Conservation (phyloP, 345 rosid genomes). For the Lepidium africanum region DNA sequence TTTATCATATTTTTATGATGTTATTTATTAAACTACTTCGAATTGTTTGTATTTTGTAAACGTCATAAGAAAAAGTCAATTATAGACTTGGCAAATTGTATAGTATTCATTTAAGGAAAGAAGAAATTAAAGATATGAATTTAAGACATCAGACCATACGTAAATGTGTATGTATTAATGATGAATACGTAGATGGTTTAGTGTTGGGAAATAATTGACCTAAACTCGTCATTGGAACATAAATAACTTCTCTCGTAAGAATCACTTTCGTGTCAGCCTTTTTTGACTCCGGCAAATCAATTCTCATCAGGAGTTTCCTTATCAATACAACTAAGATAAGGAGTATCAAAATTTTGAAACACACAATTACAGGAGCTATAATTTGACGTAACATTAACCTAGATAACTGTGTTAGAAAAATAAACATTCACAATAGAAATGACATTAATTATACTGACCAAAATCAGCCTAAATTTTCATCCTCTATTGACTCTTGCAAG, state of each 20-base stretch:
- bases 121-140: background rate
- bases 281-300: conserved; percentile 14
- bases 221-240: background rate
- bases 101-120: background rate
- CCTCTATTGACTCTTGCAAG: background rate
- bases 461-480: background rate
- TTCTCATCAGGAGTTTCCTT: background rate
- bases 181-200: background rate
- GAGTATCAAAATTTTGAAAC: background rate
- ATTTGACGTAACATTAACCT: background rate
- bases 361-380: background rate
- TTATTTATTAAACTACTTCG: background rate
- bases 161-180: background rate
- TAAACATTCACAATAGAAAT: too few species aligned
- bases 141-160: background rate
- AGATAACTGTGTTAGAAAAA: background rate
- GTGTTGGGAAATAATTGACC: conserved; percentile 1
- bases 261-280: conserved; percentile 5
- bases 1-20: background rate
- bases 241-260: conserved; percentile 19
- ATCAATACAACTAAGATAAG: background rate
- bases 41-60: background rate
- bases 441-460: background rate
- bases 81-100: conserved; percentile 5
- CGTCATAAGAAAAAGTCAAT: background rate